Evolutionary conservation across 1,139 yeast genomes (phyloP), one percentile per base, ranked within the genome.

Genomic region (Groenewaldozyma auringiensis): DNA sequence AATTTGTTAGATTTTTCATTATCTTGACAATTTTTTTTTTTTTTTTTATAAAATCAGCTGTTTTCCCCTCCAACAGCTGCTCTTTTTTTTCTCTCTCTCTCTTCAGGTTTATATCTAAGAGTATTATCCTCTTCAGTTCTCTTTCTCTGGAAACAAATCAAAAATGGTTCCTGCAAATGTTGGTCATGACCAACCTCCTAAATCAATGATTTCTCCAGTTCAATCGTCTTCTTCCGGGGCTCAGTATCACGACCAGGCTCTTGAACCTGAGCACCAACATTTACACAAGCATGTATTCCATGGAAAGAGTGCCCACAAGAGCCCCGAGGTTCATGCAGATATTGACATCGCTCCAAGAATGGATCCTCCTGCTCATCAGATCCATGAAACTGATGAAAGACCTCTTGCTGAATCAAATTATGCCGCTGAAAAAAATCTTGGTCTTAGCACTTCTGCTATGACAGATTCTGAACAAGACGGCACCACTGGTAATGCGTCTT

Each of bases 251-350:
- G 64, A 61, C 41, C 59, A 64, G 1, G 65, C 64, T 4, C 52
- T 61, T 38, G 60, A 60, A 36, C 60, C 62, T 4, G 46, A 36
- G 14, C 53, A 60, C 49, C 67, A 63, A 52, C 65, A 61, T 45
- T 31, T 43, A 18, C 63, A 61, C 37, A 52, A 52, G 21, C 63
- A 60, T 42, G 41, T 51, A 2, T 59, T 58, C 21, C 66, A 62
- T 42, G 48, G 53, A 4, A 44, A 40, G 3, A 40, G 46, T 22
- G 57, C 58, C 17, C 62, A 57, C 18, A 59, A 54, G 41, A 47
- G 48, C 11, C 57, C 56, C 20, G 54, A 49, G 31, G 47, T 54
- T 14, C 60, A 57, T 38, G 63, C 62, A 22, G 56, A 57, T 38
- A 37, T 47, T 6, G 53, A 49, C n/a, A 51, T 54, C 6, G 56